These are phyloP conservation scores for Ceriops tagal DNA, from an alignment of 345 rosid species.

Conservation along the genomic window DNA sequence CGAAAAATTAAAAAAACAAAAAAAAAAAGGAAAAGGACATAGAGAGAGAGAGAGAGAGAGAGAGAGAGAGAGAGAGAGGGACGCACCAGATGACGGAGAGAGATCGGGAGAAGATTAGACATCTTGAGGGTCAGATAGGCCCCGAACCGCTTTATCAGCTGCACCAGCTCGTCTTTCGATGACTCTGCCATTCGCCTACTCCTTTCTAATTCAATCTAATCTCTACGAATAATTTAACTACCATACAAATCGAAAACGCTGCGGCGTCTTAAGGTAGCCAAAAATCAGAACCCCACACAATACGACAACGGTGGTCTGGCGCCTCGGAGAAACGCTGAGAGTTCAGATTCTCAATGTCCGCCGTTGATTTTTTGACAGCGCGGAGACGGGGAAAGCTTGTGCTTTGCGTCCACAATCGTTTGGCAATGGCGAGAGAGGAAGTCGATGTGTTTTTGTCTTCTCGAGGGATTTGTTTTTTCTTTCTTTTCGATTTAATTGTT, in stretches of 20 bases:
- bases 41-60: background rate
- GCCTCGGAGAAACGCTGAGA: background rate
- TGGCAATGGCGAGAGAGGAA: background rate
- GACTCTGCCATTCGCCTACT: conserved; percentile 30
- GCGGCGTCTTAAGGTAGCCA: background rate
- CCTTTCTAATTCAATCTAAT: background rate
- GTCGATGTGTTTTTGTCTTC: background rate
- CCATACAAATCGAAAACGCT: background rate
- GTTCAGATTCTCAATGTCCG: background rate
- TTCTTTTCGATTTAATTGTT: background rate
- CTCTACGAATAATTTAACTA: no score
- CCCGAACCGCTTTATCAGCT: conserved; percentile 85
- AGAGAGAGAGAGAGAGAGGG: background rate
- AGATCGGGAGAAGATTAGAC: conserved; percentile 60
- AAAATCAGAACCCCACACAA: background rate
- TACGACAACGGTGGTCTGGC: background rate
- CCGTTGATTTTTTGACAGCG: background rate
- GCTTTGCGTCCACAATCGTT: conserved; percentile 2
- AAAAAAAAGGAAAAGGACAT: background rate
- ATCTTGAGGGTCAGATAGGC: conserved; percentile 72
- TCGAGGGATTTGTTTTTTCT: background rate
- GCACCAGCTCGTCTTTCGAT: conserved; percentile 73
- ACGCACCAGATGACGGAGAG: conserved; percentile 65
- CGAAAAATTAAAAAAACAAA: background rate
- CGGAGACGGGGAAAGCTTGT: background rate